Percentiles rank a stretch among this genome's conserved stretches.
Evolutionary conservation across 1,139 yeast genomes (phyloP).

Genomic region (Suhomyces guaymorum): DNA sequence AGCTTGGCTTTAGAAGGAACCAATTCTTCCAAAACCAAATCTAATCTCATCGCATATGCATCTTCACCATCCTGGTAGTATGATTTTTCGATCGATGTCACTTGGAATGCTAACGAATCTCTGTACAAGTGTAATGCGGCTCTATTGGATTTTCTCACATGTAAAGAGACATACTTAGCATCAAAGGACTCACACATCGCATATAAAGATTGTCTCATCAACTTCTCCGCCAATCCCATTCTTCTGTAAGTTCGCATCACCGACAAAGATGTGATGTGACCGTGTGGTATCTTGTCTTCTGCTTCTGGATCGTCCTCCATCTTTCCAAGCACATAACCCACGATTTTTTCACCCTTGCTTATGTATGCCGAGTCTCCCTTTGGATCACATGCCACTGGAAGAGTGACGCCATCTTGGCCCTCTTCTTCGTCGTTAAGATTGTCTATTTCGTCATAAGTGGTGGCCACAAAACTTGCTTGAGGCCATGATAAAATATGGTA

Average conservation of each 20-base stretch:
- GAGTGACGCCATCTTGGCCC: constrained; percentile 29
- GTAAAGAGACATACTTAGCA: constrained; percentile 84
- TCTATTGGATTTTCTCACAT: constrained; percentile 89
- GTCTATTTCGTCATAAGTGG: constrained; percentile 54
- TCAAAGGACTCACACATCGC: constrained; percentile 81
- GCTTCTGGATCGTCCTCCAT: constrained; percentile 94
- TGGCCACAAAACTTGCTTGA: constrained; percentile 94
- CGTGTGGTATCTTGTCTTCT: constrained; percentile 74
- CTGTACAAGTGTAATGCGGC: constrained; percentile 93
- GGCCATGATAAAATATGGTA: constrained; percentile 97
- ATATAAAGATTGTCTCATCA: constrained; percentile 82
- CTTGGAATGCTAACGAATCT: constrained; percentile 82
- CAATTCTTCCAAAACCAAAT: constrained; percentile 57
- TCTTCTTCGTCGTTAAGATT: constrained; percentile 29
- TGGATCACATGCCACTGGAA: constrained; percentile 36
- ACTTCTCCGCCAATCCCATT: constrained; percentile 90
- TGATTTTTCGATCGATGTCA: constrained; percentile 74
- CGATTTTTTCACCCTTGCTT: constrained; percentile 70
- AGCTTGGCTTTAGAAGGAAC: constrained; percentile 57
- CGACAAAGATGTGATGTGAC: constrained; percentile 90
- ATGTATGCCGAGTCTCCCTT: constrained; percentile 61
- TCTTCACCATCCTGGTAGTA: constrained; percentile 98
- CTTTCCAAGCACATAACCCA: constrained; percentile 93
- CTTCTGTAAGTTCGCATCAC: constrained; percentile 95
- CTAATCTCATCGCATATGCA: constrained; percentile 93